Conservation (phyloP, 805 yeast genomes). For the Candida hispaniensis region DNA sequence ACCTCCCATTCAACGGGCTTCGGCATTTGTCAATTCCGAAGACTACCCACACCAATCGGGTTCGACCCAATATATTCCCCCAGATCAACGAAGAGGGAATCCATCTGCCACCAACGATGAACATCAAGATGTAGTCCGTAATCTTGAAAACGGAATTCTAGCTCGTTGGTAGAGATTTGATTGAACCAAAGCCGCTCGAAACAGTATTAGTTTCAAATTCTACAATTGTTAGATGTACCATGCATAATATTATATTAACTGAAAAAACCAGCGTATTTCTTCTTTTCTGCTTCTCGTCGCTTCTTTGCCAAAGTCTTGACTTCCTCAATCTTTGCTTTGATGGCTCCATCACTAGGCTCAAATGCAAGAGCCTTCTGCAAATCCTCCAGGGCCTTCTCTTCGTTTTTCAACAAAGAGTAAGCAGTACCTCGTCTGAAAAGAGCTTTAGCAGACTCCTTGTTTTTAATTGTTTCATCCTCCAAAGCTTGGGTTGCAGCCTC, state of each 20-base stretch:
- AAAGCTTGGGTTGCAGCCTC: constrained; percentile 56
- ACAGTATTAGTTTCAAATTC: no score
- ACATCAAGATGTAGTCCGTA: no score
- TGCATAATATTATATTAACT: constrained; percentile 7
- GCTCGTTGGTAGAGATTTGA: no score
- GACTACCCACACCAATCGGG: no score
- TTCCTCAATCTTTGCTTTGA: constrained; percentile 22
- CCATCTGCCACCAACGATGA: no score
- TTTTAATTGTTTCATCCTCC: constrained; percentile 48
- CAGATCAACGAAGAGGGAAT: no score
- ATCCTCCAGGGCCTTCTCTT: constrained; percentile 57
- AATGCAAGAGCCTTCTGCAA: constrained; percentile 52
- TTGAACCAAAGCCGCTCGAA: no score
- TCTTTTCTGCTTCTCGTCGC: constrained; percentile 20
- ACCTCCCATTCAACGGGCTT: constrained; percentile 33
- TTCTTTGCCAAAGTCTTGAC: constrained; percentile 20
- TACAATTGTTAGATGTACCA: no score
- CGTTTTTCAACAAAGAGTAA: constrained; percentile 49
- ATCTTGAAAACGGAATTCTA: no score
- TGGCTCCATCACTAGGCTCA: constrained; percentile 41
- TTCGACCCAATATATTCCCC: no score
- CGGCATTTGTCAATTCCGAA: constrained; percentile 32
- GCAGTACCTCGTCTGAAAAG: constrained; percentile 78
- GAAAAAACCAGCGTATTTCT: constrained; percentile 26
- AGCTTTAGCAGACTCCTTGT: constrained; percentile 71